A percentile compares a stretch with the other conserved stretches of the same genome.
These are phyloP conservation scores for Scheffersomyces cryptocercus DNA, from an alignment of 1,139 yeast species.

Conservation along the genomic window DNA sequence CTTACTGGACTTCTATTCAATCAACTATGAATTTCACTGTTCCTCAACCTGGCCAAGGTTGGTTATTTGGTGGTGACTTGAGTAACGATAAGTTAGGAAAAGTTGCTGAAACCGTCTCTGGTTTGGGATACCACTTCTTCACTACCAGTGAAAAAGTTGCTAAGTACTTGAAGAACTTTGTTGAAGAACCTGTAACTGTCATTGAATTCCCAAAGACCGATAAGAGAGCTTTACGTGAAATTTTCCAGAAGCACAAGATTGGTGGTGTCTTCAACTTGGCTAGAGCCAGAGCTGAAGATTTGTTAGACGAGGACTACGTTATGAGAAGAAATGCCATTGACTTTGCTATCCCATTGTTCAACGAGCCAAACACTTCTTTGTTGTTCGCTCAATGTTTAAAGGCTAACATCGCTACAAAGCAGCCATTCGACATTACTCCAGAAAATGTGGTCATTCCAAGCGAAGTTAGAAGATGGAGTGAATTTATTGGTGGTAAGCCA, in stretches of 20 bases:
- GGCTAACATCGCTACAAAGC: conserved; percentile 64
- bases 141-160: conserved; percentile 75
- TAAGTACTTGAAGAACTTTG: conserved; percentile 56
- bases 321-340: conserved; percentile 99
- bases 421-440: conserved; percentile 41
- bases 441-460: conserved; percentile 62
- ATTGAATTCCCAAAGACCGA: conserved; percentile 92
- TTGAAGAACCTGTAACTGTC: conserved; percentile 54
- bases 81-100: conserved; percentile 66
- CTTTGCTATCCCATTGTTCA: conserved; percentile 92
- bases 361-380: conserved; percentile 90
- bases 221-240: conserved; percentile 89
- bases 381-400: conserved; percentile 84
- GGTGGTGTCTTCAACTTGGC: conserved; percentile 92
- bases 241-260: conserved; percentile 82
- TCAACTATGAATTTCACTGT: conserved; percentile 95
- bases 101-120: conserved; percentile 69
- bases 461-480: conserved; percentile 96
- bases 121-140: conserved; percentile 80
- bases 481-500: conserved; percentile 89
- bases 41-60: conserved; percentile 87
- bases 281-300: conserved; percentile 78
- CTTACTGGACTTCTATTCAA: conserved; percentile 97
- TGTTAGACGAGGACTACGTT: conserved; percentile 86
- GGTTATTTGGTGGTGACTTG: conserved; percentile 92